A percentile compares a stretch with the other conserved stretches of the same genome.
Evolutionary conservation across 140 eudicot genomes (phyloP).

Genomic region (Oenanthe javanica): DNA sequence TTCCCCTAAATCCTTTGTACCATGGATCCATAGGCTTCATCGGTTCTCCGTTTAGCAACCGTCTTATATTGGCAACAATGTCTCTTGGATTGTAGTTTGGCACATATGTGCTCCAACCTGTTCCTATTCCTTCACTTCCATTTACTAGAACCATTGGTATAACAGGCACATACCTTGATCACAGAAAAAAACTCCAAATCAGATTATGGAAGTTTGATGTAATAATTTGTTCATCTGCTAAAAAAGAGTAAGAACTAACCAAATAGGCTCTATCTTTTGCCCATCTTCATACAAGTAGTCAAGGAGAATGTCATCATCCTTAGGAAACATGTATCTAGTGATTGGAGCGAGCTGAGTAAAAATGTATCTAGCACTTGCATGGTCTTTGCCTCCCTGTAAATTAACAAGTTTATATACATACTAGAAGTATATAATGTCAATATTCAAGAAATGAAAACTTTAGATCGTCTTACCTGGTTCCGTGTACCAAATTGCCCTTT

Average conservation of each 20-base stretch:
- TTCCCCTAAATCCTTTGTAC: constrained; percentile 79
- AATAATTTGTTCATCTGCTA: neutral
- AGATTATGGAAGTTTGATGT: neutral
- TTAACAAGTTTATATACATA: neutral
- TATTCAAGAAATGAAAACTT: neutral
- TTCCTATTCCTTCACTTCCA: constrained; percentile 97
- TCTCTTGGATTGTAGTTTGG: constrained; percentile 91
- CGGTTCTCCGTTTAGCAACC: constrained; percentile 47
- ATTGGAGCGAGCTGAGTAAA: constrained; percentile 56
- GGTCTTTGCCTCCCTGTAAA: constrained; percentile 90
- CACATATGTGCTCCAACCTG: constrained; percentile 91
- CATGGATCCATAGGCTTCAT: constrained; percentile 92
- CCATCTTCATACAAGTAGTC: constrained; percentile 84
- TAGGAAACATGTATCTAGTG: constrained; percentile 60
- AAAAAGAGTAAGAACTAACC: constrained; percentile 30
- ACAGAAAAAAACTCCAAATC: neutral
- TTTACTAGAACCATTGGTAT: constrained; percentile 85
- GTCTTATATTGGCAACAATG: constrained; percentile 62
- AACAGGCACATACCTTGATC: constrained; percentile 58
- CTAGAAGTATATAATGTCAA: neutral
- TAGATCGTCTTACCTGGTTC: constrained; percentile 37
- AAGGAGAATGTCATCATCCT: constrained; percentile 68
- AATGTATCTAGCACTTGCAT: constrained; percentile 90
- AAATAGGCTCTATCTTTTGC: constrained; percentile 66
- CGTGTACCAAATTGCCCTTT: constrained; percentile 91